These are phyloP conservation scores for Parafenestella ontariensis DNA, from an alignment of 2,329 filamentous ascomycete species.

Conservation along the genomic window DNA sequence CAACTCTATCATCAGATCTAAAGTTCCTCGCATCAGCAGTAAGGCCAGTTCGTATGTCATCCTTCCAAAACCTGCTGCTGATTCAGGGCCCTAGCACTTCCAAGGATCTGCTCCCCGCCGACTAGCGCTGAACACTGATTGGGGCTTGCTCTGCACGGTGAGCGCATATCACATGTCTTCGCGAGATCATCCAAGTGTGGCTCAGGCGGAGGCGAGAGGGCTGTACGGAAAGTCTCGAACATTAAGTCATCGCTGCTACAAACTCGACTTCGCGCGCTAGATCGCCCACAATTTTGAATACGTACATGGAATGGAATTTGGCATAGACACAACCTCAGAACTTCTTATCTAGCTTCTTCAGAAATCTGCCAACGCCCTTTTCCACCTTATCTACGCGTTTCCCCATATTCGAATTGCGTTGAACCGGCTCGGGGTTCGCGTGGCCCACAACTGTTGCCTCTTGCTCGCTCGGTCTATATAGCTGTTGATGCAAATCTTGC, in stretches of 20 bases:
- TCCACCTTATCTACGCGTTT: constrained; percentile 71
- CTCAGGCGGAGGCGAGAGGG: constrained; percentile 1
- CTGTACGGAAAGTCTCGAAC: not conserved
- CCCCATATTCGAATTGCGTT: constrained; percentile 63
- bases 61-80: constrained; percentile 31
- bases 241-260: not conserved
- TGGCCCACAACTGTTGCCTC: constrained; percentile 54
- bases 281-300: constrained; percentile 3
- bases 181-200: constrained; percentile 4
- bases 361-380: constrained; percentile 72
- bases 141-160: constrained; percentile 12
- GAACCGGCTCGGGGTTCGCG: constrained; percentile 23
- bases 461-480: constrained; percentile 71
- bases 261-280: constrained; percentile 19
- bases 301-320: constrained; percentile 1
- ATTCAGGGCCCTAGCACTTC: constrained; percentile 21
- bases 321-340: constrained; percentile 49
- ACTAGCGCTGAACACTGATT: constrained; percentile 26
- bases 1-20: not conserved
- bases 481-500: constrained; percentile 71
- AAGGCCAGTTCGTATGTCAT: constrained; percentile 17
- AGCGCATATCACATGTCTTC: constrained; percentile 18
- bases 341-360: constrained; percentile 82
- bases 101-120: constrained; percentile 12
- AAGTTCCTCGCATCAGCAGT: constrained; percentile 21